These are phyloP conservation scores for Epichloe baconii DNA, from an alignment of 2,329 filamentous ascomycete species.

Conservation along the genomic window DNA sequence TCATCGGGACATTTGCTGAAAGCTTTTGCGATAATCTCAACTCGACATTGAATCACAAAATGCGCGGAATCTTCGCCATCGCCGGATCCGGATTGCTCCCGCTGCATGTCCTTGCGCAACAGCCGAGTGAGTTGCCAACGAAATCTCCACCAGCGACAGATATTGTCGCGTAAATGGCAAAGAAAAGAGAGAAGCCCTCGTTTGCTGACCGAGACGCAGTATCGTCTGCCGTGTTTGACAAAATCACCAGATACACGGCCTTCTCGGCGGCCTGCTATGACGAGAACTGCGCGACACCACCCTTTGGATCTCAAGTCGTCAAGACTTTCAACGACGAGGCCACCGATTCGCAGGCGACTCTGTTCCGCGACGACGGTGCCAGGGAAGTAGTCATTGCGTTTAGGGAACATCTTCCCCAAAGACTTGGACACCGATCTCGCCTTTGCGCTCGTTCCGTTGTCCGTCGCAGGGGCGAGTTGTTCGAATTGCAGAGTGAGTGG, in stretches of 20 bases:
- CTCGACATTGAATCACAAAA: neutral
- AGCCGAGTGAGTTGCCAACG: neutral
- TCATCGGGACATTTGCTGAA: too few species aligned
- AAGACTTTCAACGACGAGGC: neutral
- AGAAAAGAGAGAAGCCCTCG: neutral
- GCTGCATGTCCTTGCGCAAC: neutral
- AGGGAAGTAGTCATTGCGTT: constrained; percentile 2
- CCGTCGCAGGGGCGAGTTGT: neutral
- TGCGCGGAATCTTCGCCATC: neutral
- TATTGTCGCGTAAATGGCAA: too few species aligned
- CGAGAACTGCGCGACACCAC: neutral
- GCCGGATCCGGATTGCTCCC: constrained; percentile 1
- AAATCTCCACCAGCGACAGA: too few species aligned
- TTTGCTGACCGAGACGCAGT: neutral
- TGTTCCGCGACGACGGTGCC: constrained; percentile 1
- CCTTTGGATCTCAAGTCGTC: neutral
- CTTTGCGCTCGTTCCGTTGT: constrained; percentile 1
- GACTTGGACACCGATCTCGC: constrained; percentile 1
- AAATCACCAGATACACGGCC: neutral
- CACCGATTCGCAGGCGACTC: constrained; percentile 1
- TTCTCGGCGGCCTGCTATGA: neutral
- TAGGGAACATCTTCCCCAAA: neutral
- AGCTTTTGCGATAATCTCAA: neutral
- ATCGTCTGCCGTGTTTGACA: constrained; percentile 1
- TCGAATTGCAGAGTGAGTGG: constrained; percentile 1